Evolutionary conservation across 2,329 filamentous ascomycete genomes (phyloP), one percentile per base, ranked within the genome.

Genomic region (Aspergillus awamori): DNA sequence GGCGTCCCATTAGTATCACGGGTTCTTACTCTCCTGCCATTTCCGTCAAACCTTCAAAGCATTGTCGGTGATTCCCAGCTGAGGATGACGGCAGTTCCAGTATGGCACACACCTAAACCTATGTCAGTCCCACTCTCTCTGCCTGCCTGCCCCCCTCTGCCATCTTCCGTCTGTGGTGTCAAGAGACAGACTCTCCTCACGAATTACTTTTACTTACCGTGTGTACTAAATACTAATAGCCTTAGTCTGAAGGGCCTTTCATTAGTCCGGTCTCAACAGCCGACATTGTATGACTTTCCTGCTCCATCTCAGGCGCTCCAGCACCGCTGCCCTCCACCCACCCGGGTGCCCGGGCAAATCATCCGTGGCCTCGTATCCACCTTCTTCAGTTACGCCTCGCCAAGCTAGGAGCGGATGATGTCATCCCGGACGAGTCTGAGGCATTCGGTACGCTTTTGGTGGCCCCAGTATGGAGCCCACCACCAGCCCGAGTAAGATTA

Each of bases 401-500:
- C 53, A 56, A 56, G 53, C 17, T 45, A 26, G 33, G 41, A 56
- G 39, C 41, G 53, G 53, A 63, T 63, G 61, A 63, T 59, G 58
- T 63, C 61, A 63, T 57, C 43, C 49, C 53, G 53, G 38, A 33
- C 53, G 41, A 55, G 15, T 55, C 24, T 55, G 53, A 45, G 53
- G 53, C 53, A 24, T 26, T 45, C 53, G 39, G 53, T 28, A 47
- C 20, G 20, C n/a, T 33, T 43, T 26, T 38, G 53, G 53, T 59
- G 60, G 60, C 20, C 28, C 58, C 17, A 53, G 26, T 20, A 17
- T 43, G 41, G 45, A 41, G 43, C 52, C 58, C 30, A 43, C 26
- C 24, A 36, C 48, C 52, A 60, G 47, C 58, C 28, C 52, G 51
- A 59, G 38, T 53, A 56, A 61, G 51, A 63, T 63, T 63, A 63